Percentiles rank a stretch among this genome's conserved stretches.
Conservation (phyloP, 2,329 filamentous ascomycete genomes). For the Fusarium hainanense region DNA sequence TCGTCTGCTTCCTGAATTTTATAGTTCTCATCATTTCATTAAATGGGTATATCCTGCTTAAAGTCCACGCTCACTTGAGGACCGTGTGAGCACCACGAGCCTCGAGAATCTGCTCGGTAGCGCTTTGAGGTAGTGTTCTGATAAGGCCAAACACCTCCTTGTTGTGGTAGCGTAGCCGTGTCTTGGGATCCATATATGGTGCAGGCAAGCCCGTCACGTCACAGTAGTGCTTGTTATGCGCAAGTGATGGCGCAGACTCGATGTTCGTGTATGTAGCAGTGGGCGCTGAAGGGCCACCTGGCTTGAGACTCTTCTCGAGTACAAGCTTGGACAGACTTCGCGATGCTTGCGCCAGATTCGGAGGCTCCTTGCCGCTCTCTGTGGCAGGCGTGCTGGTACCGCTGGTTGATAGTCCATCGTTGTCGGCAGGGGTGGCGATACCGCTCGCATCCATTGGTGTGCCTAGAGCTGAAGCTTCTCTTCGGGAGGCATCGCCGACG, state of each 20-base stretch:
- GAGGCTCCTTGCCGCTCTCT: constrained; percentile 57
- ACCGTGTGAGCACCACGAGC: constrained; percentile 92
- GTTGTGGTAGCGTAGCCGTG: constrained; percentile 90
- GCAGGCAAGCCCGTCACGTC: constrained; percentile 95
- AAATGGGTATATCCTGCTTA: constrained; percentile 2
- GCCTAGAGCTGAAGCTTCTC: constrained; percentile 87
- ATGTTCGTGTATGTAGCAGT: constrained; percentile 95
- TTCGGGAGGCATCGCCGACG: constrained; percentile 85
- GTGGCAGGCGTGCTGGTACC: constrained; percentile 67
- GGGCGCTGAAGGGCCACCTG: constrained; percentile 62
- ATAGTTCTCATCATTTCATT: constrained; percentile 12
- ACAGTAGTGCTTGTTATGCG: constrained; percentile 89
- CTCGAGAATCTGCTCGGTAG: constrained; percentile 88
- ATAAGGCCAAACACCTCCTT: constrained; percentile 90
- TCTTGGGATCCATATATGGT: constrained; percentile 95
- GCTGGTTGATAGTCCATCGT: constrained; percentile 67
- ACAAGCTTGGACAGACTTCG: constrained; percentile 88
- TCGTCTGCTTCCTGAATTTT: background rate
- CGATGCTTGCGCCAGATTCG: constrained; percentile 89
- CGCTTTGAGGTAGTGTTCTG: constrained; percentile 81
- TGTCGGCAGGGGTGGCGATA: constrained; percentile 72
- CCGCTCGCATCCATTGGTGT: constrained; percentile 82
- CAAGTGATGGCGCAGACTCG: constrained; percentile 89
- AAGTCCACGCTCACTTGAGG: constrained; percentile 72
- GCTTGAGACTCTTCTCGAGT: constrained; percentile 79